phyloP scores from a whole-genome alignment of 129 eudicot species.

The Ambrosia artemisiifolia region DNA sequence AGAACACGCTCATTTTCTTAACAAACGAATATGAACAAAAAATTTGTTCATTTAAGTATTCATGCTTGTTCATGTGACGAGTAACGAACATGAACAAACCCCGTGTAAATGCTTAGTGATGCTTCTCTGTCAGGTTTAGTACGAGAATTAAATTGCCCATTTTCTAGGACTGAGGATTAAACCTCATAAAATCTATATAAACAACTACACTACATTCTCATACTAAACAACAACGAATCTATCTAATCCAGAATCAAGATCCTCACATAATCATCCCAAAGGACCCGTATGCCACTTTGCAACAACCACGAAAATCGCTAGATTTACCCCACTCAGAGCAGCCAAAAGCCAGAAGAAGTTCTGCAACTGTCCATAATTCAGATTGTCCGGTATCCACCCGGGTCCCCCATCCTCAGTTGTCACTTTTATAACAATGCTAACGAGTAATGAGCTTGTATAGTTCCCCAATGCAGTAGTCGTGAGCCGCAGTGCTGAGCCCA shows the following conservation, averaged over 20 bases:
- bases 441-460: constrained; percentile 31
- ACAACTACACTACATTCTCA: constrained; percentile 6
- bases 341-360: constrained; percentile 9
- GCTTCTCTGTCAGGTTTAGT: too few species aligned
- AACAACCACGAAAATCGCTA: neutral
- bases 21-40: too few species aligned
- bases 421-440: constrained; percentile 27
- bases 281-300: constrained; percentile 1
- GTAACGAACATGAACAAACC: too few species aligned
- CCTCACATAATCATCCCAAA: constrained; percentile 1
- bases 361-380: constrained; percentile 25
- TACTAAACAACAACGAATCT: neutral
- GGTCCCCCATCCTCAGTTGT: constrained; percentile 28
- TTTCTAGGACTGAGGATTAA: too few species aligned
- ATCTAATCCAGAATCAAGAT: neutral
- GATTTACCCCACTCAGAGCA: neutral
- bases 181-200: neutral
- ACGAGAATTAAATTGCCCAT: too few species aligned
- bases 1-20: too few species aligned
- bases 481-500: constrained; percentile 36
- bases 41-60: too few species aligned
- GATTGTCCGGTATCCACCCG: constrained; percentile 44
- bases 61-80: too few species aligned
- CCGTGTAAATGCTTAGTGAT: too few species aligned
- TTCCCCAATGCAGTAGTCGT: constrained; percentile 31